Percentiles rank a stretch among this genome's conserved stretches.
These are phyloP conservation scores for Apiospora saccharicola DNA, from an alignment of 2,329 filamentous ascomycete species.

Conservation along the genomic window DNA sequence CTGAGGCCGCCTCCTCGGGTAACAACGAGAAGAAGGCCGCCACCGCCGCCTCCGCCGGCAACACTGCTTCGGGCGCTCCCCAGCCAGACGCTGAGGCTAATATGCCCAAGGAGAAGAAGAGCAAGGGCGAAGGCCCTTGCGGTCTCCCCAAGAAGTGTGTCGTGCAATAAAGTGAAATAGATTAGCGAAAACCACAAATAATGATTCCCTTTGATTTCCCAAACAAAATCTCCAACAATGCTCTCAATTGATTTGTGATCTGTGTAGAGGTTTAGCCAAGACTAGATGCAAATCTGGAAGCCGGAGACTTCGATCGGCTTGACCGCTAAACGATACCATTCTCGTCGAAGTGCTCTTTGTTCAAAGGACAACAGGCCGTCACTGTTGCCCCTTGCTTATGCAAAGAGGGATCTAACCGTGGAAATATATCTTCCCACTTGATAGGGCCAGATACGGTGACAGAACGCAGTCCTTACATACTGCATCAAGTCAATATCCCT, in stretches of 20 bases:
- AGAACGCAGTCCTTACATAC: not conserved
- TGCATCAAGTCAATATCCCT: not conserved
- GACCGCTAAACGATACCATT: too few relatives aligned
- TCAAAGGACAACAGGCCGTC: not conserved
- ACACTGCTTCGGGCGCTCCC: conserved; percentile 12
- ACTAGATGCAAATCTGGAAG: not conserved
- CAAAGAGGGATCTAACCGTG: not conserved
- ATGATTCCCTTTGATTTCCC: conserved; percentile 26
- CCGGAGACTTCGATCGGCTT: too few relatives aligned
- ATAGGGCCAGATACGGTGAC: too few relatives aligned
- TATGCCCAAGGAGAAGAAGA: conserved; percentile 49
- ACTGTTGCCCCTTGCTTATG: not conserved
- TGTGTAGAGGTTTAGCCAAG: not conserved
- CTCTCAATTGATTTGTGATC: not conserved
- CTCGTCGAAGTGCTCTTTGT: too few relatives aligned
- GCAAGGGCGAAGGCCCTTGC: conserved; percentile 71
- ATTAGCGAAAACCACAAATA: conserved; percentile 14
- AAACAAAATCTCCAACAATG: not conserved
- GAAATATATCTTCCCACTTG: not conserved
- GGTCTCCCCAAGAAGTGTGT: conserved; percentile 79
- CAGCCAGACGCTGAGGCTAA: not conserved
- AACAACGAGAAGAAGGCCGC: conserved; percentile 31
- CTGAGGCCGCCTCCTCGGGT: conserved; percentile 29
- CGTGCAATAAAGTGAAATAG: conserved; percentile 48
- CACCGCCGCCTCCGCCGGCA: conserved; percentile 36